phyloP scores from a whole-genome alignment of 108 stramenopile genomes.

The Cyclotella atomus region DNA sequence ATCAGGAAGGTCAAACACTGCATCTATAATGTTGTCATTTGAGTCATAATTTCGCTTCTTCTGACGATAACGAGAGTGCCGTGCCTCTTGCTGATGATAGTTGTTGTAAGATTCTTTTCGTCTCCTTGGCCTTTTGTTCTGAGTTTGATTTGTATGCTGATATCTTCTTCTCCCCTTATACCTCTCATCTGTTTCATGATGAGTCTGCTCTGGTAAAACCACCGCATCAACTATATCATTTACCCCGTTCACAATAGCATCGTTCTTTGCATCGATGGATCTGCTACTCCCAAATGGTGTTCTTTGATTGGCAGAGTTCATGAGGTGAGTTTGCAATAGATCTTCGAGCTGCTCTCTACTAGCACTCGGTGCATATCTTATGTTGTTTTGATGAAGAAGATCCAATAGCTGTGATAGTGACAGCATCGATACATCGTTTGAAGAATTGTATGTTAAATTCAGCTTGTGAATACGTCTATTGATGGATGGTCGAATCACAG shows the following conservation, averaged over 20 bases:
- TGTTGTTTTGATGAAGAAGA: slow-evolving; percentile 10
- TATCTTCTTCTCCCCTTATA: background rate
- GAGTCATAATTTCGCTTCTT: background rate
- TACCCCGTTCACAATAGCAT: background rate
- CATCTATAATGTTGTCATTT: slow-evolving; percentile 8
- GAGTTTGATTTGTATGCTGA: background rate
- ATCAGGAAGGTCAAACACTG: background rate
- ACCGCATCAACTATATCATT: slow-evolving; percentile 23
- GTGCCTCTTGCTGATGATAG: too few species aligned
- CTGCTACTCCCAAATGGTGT: too few species aligned
- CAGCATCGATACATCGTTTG: background rate
- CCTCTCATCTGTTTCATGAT: background rate
- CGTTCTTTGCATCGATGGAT: too few species aligned
- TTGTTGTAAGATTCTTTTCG: background rate
- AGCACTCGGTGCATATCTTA: slow-evolving; percentile 39
- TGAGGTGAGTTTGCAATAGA: slow-evolving; percentile 2
- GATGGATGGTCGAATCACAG: too few species aligned
- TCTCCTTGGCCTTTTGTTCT: background rate
- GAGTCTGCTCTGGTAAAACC: slow-evolving; percentile 7
- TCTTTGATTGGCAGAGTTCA: too few species aligned
- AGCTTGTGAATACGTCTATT: background rate
- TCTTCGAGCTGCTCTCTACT: slow-evolving; percentile 23
- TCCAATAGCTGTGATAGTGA: slow-evolving; percentile 24
- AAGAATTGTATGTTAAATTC: too few species aligned
- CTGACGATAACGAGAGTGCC: background rate